phyloP scores from a whole-genome alignment of 176 grass and related monocot species.

The Phragmites australis region DNA sequence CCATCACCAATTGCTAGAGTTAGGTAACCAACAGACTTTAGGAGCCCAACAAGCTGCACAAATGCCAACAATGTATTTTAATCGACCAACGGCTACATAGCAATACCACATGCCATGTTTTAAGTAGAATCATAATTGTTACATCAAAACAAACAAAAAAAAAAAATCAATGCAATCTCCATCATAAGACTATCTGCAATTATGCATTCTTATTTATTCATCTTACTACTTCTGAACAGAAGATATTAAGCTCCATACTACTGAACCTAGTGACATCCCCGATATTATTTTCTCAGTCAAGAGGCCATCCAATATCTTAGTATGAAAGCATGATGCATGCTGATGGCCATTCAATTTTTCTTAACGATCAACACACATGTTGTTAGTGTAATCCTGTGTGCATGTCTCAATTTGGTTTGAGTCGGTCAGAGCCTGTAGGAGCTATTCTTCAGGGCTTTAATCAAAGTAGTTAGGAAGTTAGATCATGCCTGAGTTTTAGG shows the following conservation, averaged over 20 bases:
- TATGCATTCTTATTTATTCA: neutral
- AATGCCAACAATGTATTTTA: conserved; percentile 38
- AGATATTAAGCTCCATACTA: conserved; percentile 10
- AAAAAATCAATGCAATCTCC: neutral
- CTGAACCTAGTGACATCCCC: neutral
- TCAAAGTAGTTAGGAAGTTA: too few species aligned
- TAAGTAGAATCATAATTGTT: neutral
- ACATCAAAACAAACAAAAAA: conserved; percentile 8
- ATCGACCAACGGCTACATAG: neutral
- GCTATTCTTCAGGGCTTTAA: too few species aligned
- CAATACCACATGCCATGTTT: neutral
- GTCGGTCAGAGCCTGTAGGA: too few species aligned
- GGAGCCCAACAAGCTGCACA: conserved; percentile 76
- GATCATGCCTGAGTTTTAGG: too few species aligned
- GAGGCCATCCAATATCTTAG: conserved; percentile 8
- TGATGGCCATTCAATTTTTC: neutral
- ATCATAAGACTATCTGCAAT: neutral
- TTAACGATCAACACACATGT: neutral
- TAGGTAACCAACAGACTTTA: conserved; percentile 72
- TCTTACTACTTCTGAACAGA: conserved; percentile 10
- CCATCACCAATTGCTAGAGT: conserved; percentile 93
- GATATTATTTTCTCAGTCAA: neutral
- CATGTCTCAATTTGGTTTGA: too few species aligned
- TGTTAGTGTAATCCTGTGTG: too few species aligned
- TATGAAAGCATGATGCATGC: neutral